These are phyloP conservation scores for Globisporangium okanoganense DNA, from an alignment of 352 stramenopile genomes.

Conservation along the genomic window DNA sequence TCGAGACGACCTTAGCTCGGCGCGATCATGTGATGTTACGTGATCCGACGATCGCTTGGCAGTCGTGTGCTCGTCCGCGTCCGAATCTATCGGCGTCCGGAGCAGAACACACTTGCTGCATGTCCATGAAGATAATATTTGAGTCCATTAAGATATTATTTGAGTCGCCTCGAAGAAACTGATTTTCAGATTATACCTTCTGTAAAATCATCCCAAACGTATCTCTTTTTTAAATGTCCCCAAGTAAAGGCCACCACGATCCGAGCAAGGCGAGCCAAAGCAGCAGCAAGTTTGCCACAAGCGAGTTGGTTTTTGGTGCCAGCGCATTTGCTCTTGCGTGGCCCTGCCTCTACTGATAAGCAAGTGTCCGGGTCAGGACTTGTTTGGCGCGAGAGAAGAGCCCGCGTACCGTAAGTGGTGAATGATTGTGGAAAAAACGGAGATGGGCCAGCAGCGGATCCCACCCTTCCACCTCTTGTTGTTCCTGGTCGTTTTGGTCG, in stretches of 20 bases:
- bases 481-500: not conserved
- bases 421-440: constrained; percentile 4
- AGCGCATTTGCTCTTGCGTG: not conserved
- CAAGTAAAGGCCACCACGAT: not conserved
- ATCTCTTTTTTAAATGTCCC: too few species aligned
- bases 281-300: too few species aligned
- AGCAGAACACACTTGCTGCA: not conserved
- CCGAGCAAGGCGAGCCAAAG: too few species aligned
- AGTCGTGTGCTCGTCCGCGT: not conserved
- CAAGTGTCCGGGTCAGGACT: too few species aligned
- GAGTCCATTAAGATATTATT: too few species aligned
- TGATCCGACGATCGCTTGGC: not conserved
- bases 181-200: too few species aligned
- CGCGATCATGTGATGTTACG: constrained; percentile 1
- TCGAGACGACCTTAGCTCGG: too few species aligned
- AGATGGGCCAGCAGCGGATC: not conserved
- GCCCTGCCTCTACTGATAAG: not conserved
- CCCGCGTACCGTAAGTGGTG: not conserved
- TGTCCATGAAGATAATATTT: too few species aligned
- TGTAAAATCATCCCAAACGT: too few species aligned
- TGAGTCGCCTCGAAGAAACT: too few species aligned
- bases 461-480: not conserved
- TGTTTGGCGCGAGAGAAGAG: not conserved
- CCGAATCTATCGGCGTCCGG: not conserved
- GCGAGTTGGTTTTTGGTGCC: too few species aligned